phyloP scores from a whole-genome alignment of 1,284 basidiomycete genomes.

The Rhizoctonia solani region DNA sequence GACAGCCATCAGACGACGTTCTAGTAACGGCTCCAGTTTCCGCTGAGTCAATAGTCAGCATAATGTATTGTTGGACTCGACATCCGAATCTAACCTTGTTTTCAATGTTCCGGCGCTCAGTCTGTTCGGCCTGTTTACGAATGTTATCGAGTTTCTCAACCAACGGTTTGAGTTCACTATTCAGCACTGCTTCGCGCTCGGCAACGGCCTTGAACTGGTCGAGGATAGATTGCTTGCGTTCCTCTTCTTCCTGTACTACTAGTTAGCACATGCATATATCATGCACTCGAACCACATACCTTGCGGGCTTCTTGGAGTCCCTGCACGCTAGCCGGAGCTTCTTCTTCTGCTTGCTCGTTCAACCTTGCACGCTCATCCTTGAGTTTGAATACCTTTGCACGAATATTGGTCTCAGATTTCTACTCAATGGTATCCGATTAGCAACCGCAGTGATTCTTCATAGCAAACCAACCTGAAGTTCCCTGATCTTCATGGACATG shows the following conservation, averaged over 20 bases:
- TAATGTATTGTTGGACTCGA: not conserved
- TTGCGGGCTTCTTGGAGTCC: constrained; percentile 59
- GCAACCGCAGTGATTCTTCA: not conserved
- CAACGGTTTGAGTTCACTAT: constrained; percentile 24
- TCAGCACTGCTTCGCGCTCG: constrained; percentile 23
- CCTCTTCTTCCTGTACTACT: constrained; percentile 55
- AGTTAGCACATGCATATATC: not conserved
- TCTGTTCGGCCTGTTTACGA: constrained; percentile 22
- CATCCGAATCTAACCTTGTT: not conserved
- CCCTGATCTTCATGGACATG: constrained; percentile 18
- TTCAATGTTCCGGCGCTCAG: constrained; percentile 20
- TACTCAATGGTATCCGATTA: constrained; percentile 35
- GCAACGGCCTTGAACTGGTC: constrained; percentile 34
- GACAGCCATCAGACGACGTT: constrained; percentile 23
- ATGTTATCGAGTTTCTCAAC: constrained; percentile 32
- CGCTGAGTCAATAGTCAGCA: constrained; percentile 14
- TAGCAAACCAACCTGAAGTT: constrained; percentile 11
- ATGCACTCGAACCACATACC: constrained; percentile 49
- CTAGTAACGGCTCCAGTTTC: constrained; percentile 25
- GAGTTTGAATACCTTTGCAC: constrained; percentile 43
- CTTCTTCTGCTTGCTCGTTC: constrained; percentile 69
- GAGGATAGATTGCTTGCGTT: constrained; percentile 50
- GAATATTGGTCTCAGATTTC: constrained; percentile 42
- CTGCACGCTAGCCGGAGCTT: constrained; percentile 71
- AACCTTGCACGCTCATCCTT: constrained; percentile 49